Evolutionary conservation across 768 basidiomycete species (phyloP).

Genomic region (Astraeus odoratus): DNA sequence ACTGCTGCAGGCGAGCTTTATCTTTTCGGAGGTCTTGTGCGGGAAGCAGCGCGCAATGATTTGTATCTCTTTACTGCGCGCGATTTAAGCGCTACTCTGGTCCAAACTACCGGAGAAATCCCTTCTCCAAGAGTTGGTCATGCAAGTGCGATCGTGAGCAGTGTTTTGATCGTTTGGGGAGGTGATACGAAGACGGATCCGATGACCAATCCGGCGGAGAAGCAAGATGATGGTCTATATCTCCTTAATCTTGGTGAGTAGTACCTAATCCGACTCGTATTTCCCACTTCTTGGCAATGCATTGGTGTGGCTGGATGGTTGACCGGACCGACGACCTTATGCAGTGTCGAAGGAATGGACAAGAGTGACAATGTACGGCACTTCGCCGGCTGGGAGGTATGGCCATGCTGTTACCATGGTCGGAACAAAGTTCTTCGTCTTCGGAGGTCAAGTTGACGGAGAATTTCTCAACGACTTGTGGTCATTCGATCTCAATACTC

Average conservation of each 20-base stretch:
- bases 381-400: conserved; percentile 82
- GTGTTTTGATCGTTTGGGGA: conserved; percentile 96
- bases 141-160: conserved; percentile 91
- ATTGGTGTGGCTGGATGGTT: neutral
- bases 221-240: conserved; percentile 90
- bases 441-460: conserved; percentile 94
- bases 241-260: conserved; percentile 85
- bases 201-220: conserved; percentile 54
- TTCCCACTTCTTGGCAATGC: neutral
- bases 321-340: conserved; percentile 2
- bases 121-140: conserved; percentile 94
- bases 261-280: neutral
- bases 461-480: conserved; percentile 93
- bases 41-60: conserved; percentile 86
- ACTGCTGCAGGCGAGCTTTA: conserved; percentile 85
- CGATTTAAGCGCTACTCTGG: conserved; percentile 69
- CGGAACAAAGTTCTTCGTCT: conserved; percentile 87
- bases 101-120: conserved; percentile 84
- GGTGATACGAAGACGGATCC: conserved; percentile 88
- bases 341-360: conserved; percentile 95
- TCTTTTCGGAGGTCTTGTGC: conserved; percentile 94
- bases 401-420: conserved; percentile 94
- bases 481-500: conserved; percentile 91
- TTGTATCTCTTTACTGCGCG: conserved; percentile 83
- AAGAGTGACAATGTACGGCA: conserved; percentile 67